These are phyloP conservation scores for Sporopachydermia quercuum DNA, from an alignment of 805 yeast species.

Conservation along the genomic window DNA sequence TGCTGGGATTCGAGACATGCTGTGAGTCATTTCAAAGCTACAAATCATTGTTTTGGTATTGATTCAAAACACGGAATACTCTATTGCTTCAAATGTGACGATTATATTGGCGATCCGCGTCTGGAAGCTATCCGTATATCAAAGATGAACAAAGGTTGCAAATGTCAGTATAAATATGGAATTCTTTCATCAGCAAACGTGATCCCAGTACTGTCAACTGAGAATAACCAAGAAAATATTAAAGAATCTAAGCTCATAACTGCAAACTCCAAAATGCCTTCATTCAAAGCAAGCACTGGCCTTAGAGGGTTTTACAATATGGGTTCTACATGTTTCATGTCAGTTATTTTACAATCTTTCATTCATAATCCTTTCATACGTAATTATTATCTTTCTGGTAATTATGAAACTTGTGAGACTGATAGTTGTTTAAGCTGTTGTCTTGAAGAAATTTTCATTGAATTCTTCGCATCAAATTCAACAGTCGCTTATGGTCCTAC, in stretches of 20 bases:
- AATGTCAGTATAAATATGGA: not conserved
- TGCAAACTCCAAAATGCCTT: slow-evolving; percentile 26
- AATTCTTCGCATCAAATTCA: slow-evolving; percentile 50
- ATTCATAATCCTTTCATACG: slow-evolving; percentile 84
- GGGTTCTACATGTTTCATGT: slow-evolving; percentile 97
- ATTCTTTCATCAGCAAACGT: not conserved
- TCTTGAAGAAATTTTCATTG: slow-evolving; percentile 60
- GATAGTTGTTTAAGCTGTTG: slow-evolving; percentile 70
- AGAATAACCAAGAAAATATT: not conserved
- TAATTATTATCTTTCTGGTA: slow-evolving; percentile 60
- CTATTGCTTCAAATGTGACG: slow-evolving; percentile 58
- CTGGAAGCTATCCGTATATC: slow-evolving; percentile 31
- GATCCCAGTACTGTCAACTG: not conserved
- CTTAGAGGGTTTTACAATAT: slow-evolving; percentile 78
- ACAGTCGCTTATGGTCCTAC: slow-evolving; percentile 71
- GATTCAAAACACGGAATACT: slow-evolving; percentile 48
- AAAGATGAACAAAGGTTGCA: not conserved
- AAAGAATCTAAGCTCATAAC: slow-evolving; percentile 16
- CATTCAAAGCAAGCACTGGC: slow-evolving; percentile 52
- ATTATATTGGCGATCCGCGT: slow-evolving; percentile 41
- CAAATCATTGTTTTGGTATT: slow-evolving; percentile 43
- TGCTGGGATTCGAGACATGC: slow-evolving; percentile 41
- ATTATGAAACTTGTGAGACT: slow-evolving; percentile 30
- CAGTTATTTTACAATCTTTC: slow-evolving; percentile 77
- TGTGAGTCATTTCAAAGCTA: slow-evolving; percentile 27